Base-by-base conservation (phyloP, 2,329 filamentous ascomycete species). In the Xylaria sp. region DNA sequence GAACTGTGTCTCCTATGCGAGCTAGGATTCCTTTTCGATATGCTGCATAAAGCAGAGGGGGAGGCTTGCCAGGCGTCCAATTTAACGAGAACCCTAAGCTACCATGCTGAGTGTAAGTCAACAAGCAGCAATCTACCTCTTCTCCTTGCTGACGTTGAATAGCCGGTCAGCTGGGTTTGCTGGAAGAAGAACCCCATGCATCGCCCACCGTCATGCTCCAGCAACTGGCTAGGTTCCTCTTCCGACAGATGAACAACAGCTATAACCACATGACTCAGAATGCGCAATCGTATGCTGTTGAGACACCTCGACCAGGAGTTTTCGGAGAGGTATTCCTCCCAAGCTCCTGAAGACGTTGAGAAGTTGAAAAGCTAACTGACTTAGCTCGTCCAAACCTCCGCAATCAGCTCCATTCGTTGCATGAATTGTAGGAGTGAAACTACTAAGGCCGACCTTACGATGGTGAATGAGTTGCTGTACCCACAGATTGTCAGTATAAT, bases 21-120 rank as follows among this genome's bases (percentile, higher is more conserved):
- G 72, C 80, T 99, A 61, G 94, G 94, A 1, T 99, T 94, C 69
- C 78, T 99, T 8, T 95, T 96, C 64, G 95, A 99, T 69, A 99
- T 99, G 94, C 81, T 99, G 20, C 90, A 97, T 65, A 99, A 97
- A 70, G 94, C 94, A 2, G 89, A 89, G 59, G 93, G 92, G 0
- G 89, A 92, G 52, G 96, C 95, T 55, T 99, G 94, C 63, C 94
- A 99, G 69, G 94, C 94, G 13, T 96, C 93, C 0, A 99, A 99
- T 68, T 83, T 99, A 59, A 77, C 97, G 26, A 96, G 94, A 71
- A 90, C 92, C 0, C 87, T 99, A 53, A 92, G 90, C 69, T 88
- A 87, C 60, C 88, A 92, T 57, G 87, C 90, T 2, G 90, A 92
- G 76, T 87, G 86, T 81, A 72, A 50, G 75, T 67, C n/a, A n/a